A percentile compares a stretch with the other conserved stretches of the same genome.
Evolutionary conservation across 2,329 filamentous ascomycete genomes (phyloP).

Genomic region (Fusarium nygamai): DNA sequence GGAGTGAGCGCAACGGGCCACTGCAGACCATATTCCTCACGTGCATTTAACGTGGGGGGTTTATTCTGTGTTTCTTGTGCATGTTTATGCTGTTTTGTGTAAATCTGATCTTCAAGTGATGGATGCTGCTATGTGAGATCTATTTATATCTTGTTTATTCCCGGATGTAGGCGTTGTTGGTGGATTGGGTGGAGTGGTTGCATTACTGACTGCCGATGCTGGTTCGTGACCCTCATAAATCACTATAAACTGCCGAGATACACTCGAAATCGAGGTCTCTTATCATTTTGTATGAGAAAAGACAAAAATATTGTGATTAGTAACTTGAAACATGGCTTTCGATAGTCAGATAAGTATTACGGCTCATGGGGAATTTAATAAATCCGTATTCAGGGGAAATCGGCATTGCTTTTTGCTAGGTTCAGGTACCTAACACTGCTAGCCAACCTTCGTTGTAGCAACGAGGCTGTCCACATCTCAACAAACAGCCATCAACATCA

Average conservation of each 20-base stretch:
- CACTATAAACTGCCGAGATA: background rate
- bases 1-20: conserved; percentile 22
- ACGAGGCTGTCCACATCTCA: background rate
- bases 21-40: conserved; percentile 38
- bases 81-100: background rate
- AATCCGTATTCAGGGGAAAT: background rate
- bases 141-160: conserved; percentile 9
- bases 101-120: background rate
- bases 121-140: background rate
- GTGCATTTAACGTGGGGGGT: conserved; percentile 34
- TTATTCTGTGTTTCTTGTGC: background rate
- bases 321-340: background rate
- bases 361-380: background rate
- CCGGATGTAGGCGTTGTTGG: background rate
- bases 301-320: background rate
- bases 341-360: background rate
- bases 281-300: background rate
- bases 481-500: background rate
- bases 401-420: background rate
- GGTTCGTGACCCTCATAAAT: background rate
- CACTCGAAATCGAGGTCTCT: background rate
- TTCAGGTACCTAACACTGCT: background rate
- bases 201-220: background rate
- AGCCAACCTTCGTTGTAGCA: background rate
- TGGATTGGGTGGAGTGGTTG: background rate